These are phyloP conservation scores for Pythium vanterpoolii DNA, from an alignment of 352 stramenopile species.

Conservation along the genomic window DNA sequence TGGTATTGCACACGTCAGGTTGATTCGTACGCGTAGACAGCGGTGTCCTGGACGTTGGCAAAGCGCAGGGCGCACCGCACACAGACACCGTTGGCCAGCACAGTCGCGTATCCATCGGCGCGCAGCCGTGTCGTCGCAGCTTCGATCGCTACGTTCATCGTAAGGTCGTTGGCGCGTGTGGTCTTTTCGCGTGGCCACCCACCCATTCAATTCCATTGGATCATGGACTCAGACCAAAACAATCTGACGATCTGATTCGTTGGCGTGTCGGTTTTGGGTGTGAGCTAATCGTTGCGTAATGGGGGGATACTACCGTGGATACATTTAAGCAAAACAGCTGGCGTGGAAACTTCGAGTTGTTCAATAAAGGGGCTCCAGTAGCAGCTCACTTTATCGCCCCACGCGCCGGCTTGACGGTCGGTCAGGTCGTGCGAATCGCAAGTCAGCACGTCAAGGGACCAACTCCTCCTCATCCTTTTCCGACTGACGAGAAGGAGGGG, in stretches of 20 bases:
- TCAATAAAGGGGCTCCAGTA: conserved; percentile 8
- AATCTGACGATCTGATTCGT: not conserved
- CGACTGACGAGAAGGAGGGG: not conserved
- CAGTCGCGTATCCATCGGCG: conserved; percentile 25
- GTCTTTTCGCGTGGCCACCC: not conserved
- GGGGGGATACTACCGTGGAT: conserved; percentile 12
- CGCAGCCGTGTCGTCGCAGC: conserved; percentile 27
- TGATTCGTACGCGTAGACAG: conserved; percentile 47
- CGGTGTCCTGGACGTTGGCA: conserved; percentile 35
- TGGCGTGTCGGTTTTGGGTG: conserved; percentile 4
- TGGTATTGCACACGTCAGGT: not conserved
- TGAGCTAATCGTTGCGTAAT: conserved; percentile 24
- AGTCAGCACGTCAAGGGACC: conserved; percentile 25
- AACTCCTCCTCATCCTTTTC: conserved; percentile 4
- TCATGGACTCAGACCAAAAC: conserved; percentile 5
- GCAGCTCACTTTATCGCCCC: not conserved
- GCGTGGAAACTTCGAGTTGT: conserved; percentile 2
- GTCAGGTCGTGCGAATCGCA: conserved; percentile 11
- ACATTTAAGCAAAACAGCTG: not conserved
- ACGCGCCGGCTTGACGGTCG: no score
- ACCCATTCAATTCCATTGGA: not conserved
- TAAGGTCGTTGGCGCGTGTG: not conserved
- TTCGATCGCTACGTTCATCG: conserved; percentile 6
- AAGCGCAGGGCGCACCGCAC: conserved; percentile 72
- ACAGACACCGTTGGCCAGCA: conserved; percentile 38